Conservation (phyloP, 2,329 filamentous ascomycete genomes). For the Alternaria postmessia region DNA sequence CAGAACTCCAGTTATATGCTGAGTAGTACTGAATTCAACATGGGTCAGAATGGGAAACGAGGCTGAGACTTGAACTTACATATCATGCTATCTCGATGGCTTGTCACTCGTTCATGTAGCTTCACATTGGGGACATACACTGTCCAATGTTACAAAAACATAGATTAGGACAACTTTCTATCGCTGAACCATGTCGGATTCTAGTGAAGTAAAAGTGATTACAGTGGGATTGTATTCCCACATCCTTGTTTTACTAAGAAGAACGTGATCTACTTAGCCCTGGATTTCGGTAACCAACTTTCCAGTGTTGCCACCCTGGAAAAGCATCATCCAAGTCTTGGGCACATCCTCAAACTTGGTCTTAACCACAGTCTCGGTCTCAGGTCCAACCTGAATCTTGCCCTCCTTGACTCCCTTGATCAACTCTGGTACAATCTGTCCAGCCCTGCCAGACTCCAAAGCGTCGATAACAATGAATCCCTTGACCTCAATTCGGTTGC, state of each 20-base stretch:
- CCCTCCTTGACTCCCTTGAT: slow-evolving; percentile 51
- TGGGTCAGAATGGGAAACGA: too few relatives aligned
- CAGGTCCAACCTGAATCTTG: slow-evolving; percentile 55
- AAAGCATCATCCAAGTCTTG: slow-evolving; percentile 59
- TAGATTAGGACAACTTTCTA: too few relatives aligned
- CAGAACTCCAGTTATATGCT: too few relatives aligned
- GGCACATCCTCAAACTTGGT: slow-evolving; percentile 60
- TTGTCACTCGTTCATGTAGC: too few relatives aligned
- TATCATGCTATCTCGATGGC: too few relatives aligned
- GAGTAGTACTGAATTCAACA: too few relatives aligned
- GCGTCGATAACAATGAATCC: slow-evolving; percentile 58
- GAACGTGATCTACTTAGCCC: not conserved
- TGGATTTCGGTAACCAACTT: slow-evolving; percentile 56
- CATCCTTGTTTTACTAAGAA: not conserved
- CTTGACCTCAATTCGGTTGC: slow-evolving; percentile 54
- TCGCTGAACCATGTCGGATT: too few relatives aligned
- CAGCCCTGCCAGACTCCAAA: slow-evolving; percentile 38
- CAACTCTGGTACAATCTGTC: slow-evolving; percentile 33
- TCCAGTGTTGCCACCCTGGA: slow-evolving; percentile 57
- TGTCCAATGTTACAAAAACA: too few relatives aligned
- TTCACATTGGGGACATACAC: too few relatives aligned
- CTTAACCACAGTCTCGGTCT: slow-evolving; percentile 59
- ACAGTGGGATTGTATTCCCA: too few relatives aligned
- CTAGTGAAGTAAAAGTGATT: too few relatives aligned
- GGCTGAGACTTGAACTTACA: too few relatives aligned